These are phyloP conservation scores for Trypethelium eluteriae DNA, from an alignment of 495 filamentous ascomycete species.

Conservation along the genomic window DNA sequence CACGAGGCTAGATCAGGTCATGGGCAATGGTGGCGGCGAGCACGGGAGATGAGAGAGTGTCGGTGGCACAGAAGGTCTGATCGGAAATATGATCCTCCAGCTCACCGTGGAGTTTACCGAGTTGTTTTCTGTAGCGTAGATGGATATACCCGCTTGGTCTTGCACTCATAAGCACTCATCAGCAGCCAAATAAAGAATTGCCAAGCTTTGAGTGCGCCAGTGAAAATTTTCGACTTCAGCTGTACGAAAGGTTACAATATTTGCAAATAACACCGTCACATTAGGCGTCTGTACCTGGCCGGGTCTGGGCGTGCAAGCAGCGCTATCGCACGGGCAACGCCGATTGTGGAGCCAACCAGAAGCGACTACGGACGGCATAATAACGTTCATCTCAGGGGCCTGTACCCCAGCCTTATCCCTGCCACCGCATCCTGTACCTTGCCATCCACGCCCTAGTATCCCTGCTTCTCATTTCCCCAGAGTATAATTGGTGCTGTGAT, in stretches of 20 bases:
- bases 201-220: not conserved
- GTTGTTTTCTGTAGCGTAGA: not conserved
- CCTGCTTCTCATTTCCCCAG: not conserved
- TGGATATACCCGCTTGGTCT: constrained; percentile 4
- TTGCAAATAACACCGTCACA: not conserved
- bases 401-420: constrained; percentile 1
- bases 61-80: not conserved
- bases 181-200: not conserved
- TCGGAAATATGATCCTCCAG: not conserved
- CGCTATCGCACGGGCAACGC: not conserved
- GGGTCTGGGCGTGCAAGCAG: not conserved
- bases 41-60: not conserved
- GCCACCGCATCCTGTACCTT: not conserved
- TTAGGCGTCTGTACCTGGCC: not conserved
- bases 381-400: constrained; percentile 1
- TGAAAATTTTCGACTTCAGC: not conserved
- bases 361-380: not conserved
- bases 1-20: constrained; percentile 10
- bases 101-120: not conserved
- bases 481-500: not conserved
- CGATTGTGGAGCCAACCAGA: constrained; percentile 2
- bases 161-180: not conserved
- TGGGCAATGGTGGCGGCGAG: not conserved
- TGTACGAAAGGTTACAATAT: constrained; percentile 2
- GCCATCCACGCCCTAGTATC: not conserved